Evolutionary conservation across 75 land plant species (phyloP), one percentile per base, ranked within the genome.

Genomic region (Chamaecyparis obtusa): DNA sequence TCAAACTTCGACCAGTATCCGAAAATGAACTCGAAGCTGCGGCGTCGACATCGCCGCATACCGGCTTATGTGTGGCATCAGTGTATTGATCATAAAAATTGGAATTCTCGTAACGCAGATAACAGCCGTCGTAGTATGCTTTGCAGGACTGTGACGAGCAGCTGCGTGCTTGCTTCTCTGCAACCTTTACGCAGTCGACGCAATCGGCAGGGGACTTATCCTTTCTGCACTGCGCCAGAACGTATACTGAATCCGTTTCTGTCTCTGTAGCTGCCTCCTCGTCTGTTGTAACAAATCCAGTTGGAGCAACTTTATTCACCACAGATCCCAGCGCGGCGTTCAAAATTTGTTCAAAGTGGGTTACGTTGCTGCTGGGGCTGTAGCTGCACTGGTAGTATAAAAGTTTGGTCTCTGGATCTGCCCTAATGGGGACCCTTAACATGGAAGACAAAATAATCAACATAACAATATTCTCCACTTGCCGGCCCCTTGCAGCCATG

Each of bases 71-170:
- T 46, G 48, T 6, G 7, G 48, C 48, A 46, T 46, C 48, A 46
- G 7, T 46, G 7, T 46, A 6, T 46, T 5, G 7, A 46, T 46
- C 48, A 46, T 5, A 46, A 46, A 46, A 46, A 46, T 6, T 46
- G 48, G 0, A 46, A 46, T 87, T 46, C 6, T 46, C 48, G 7
- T 6, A 46, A 46, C 48, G 48, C 48, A 46, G 48, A 6, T 6
- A 46, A 86, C 93, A 90, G 85, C 91, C 93, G 41, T 90, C 90
- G 41, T 88, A 90, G 67, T 88, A 84, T 44, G 85, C 92, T 16
- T 90, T 85, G 41, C 87, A 89, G 88, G 89, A 90, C 39, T 56
- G 46, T 57, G 87, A 69, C 54, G 88, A 67, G 85, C 92, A 91
- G 36, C 64, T 86, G 33, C 90, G 87, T 11, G 89, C 77, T 33